Evolutionary conservation across 371 early-diverging fungal species (phyloP).

Genomic region (Nematocida parisii): DNA sequence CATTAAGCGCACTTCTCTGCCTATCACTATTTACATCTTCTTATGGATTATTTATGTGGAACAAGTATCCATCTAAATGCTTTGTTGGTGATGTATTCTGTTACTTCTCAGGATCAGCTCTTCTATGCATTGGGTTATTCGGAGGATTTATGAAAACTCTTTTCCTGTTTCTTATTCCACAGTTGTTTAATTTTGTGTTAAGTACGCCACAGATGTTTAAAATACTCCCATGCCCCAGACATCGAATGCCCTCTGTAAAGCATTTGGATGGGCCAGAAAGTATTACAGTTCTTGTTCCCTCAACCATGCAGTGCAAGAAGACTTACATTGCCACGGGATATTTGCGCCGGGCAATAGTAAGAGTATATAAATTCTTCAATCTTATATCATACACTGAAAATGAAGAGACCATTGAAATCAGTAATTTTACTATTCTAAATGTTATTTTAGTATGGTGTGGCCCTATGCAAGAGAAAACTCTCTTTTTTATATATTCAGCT

Average conservation of each 20-base stretch:
- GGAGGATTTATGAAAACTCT: constrained; percentile 86
- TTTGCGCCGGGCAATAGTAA: neutral
- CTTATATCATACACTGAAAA: constrained; percentile 8
- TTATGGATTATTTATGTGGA: constrained; percentile 33
- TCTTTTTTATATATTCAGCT: constrained; percentile 7
- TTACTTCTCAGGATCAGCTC: constrained; percentile 94
- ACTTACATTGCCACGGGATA: no score
- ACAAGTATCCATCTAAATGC: constrained; percentile 78
- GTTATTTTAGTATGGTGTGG: constrained; percentile 16
- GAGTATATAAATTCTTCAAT: neutral
- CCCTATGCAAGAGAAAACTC: constrained; percentile 18
- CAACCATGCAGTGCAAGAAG: no score
- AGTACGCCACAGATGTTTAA: constrained; percentile 86
- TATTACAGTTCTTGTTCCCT: no score
- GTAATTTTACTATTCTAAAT: constrained; percentile 50
- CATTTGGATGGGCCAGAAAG: no score
- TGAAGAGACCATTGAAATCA: neutral
- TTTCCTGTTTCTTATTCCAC: constrained; percentile 83
- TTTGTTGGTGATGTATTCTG: constrained; percentile 95
- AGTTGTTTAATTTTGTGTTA: constrained; percentile 87
- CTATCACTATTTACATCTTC: constrained; percentile 40
- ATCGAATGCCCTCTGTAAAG: constrained; percentile 77
- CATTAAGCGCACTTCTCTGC: constrained; percentile 22
- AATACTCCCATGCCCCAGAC: constrained; percentile 89
- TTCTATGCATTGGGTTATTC: constrained; percentile 85